Percentiles rank a stretch among this genome's conserved stretches.
Conservation (phyloP, 2,329 filamentous ascomycete species). For the Aureobasidium musti region DNA sequence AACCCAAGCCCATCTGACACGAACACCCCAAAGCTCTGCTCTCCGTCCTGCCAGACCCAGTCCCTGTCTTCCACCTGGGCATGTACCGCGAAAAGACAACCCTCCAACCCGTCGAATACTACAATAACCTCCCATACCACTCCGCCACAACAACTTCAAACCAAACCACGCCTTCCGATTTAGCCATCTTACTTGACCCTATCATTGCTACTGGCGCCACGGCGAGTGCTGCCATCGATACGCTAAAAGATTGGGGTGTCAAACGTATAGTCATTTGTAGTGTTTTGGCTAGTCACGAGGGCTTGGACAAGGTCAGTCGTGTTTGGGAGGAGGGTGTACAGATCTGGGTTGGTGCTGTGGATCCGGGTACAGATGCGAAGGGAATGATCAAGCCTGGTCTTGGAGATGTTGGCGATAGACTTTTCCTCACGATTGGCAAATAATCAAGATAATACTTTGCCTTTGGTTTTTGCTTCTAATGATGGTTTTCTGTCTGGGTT, state of each 20-base stretch:
- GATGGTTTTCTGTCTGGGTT: too few species aligned
- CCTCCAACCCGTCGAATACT: conserved; percentile 91
- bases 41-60: conserved; percentile 74
- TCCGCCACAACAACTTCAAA: conserved; percentile 46
- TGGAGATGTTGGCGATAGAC: conserved; percentile 84
- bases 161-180: conserved; percentile 50
- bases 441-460: conserved; percentile 43
- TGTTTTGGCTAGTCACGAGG: conserved; percentile 70
- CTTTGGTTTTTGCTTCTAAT: not conserved
- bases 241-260: conserved; percentile 89
- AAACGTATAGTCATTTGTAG: conserved; percentile 73
- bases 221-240: conserved; percentile 84
- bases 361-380: conserved; percentile 68
- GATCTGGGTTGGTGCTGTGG: conserved; percentile 81
- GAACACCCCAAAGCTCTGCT: conserved; percentile 63
- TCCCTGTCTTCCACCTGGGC: conserved; percentile 89
- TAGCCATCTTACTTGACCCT: conserved; percentile 86
- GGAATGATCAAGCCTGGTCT: conserved; percentile 91
- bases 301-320: conserved; percentile 68
- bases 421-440: conserved; percentile 89
- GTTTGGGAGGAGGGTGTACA: conserved; percentile 78
- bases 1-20: not conserved
- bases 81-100: conserved; percentile 89
- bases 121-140: conserved; percentile 91
- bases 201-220: conserved; percentile 94